Evolutionary conservation across 805 yeast species (phyloP), one percentile per base, ranked within the genome.

Genomic region (Spathaspora boniae): DNA sequence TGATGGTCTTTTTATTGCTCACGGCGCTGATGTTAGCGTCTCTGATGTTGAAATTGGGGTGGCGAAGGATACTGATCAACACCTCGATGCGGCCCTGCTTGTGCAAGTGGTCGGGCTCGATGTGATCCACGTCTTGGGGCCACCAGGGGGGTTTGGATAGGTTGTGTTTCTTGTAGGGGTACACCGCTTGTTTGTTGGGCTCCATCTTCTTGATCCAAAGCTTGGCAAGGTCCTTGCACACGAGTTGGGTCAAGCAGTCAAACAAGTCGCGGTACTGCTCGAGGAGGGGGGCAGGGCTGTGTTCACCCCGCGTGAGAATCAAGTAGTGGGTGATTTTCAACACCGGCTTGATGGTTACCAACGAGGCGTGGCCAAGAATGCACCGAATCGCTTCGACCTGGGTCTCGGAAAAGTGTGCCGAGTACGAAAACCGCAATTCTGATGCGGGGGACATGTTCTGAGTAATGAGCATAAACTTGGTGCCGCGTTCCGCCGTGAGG

Each of bases 51-150:
- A 48, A 37, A 2, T 30, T 33, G 1, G 47, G 48, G 36, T 52
- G 47, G 16, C 56, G 33, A 5, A 67, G 33, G 9, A 78, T 62
- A 9, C 58, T 43, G 21, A 71, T 56, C 50, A 84, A 54, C 16
- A 83, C 55, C 4, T 48, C 50, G 14, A 81, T 47, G 36, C 93
- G 60, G 46, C 78, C 82, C 1, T 57, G 59, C 50, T 79, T 82
- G 39, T 64, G 68, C 38, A 84, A 58, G 56, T 84, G 91, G 51
- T 82, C 91, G 0, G 91, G 91, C 48, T 83, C 89, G 29, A 63
- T 66, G 55, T 83, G 91, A 24, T 74, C 60, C 1, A 80, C 73
- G 9, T 43, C 38, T 0, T 28, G 24, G 0, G 89, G 89, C 93
- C 93, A 83, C 89, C 89, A 82, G 4, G 50, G 47, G 0, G 91